These are phyloP conservation scores for Periglandula ipomoeae DNA, from an alignment of 2,329 filamentous ascomycete species.

Conservation along the genomic window DNA sequence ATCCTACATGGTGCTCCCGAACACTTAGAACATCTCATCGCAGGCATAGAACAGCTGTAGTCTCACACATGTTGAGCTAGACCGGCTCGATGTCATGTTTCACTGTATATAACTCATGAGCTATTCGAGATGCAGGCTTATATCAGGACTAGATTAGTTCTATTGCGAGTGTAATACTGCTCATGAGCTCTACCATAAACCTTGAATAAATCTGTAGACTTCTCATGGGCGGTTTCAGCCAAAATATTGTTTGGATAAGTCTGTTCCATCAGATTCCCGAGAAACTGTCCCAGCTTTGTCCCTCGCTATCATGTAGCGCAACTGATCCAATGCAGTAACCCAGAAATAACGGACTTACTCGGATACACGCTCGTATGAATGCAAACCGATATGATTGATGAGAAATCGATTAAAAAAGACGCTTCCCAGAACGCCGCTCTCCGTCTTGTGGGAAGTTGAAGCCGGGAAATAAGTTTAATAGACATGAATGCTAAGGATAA, in stretches of 20 bases:
- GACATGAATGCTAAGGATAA: too few species aligned
- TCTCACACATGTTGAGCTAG: neutral
- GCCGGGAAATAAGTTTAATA: neutral
- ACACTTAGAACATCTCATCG: conserved; percentile 43
- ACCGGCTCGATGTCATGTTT: neutral
- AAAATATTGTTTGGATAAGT: neutral
- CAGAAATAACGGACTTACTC: conserved; percentile 7
- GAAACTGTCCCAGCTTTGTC: neutral
- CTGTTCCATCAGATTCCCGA: neutral
- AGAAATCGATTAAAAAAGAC: neutral
- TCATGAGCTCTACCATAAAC: neutral
- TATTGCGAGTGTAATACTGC: neutral
- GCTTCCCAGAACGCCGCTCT: neutral
- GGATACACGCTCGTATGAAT: conserved; percentile 4
- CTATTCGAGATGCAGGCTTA: neutral
- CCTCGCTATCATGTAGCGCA: neutral
- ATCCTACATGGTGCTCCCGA: conserved; percentile 29
- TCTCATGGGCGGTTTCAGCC: neutral
- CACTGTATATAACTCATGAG: conserved; percentile 1
- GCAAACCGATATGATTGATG: neutral
- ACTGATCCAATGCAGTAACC: conserved; percentile 9
- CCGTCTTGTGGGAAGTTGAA: too few species aligned
- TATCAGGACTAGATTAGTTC: neutral
- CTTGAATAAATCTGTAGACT: neutral
- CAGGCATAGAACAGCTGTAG: conserved; percentile 52